These are phyloP conservation scores for Phytophthora fragariaefolia DNA, from an alignment of 352 stramenopile species.

Conservation along the genomic window DNA sequence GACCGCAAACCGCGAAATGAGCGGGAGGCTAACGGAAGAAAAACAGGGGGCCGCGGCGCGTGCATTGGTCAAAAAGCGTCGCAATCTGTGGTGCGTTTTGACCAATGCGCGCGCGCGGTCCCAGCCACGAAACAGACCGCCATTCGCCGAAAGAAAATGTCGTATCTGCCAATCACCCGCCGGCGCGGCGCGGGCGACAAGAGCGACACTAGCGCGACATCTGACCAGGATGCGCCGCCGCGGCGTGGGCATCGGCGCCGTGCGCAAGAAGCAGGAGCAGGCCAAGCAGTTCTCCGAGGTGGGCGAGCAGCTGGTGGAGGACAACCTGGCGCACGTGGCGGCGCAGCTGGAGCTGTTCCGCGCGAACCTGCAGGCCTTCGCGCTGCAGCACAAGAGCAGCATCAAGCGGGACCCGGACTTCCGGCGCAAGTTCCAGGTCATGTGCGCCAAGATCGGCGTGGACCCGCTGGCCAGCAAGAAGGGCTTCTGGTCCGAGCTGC, in stretches of 20 bases:
- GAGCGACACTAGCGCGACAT: not conserved
- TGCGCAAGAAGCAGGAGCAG: slow-evolving; percentile 91
- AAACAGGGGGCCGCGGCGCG: slow-evolving; percentile 18
- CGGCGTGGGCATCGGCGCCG: slow-evolving; percentile 82
- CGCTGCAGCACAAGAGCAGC: slow-evolving; percentile 94
- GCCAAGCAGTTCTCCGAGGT: slow-evolving; percentile 86
- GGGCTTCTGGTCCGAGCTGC: slow-evolving; percentile 97
- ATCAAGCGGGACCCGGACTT: slow-evolving; percentile 97
- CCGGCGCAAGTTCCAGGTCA: slow-evolving; percentile 94
- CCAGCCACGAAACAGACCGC: slow-evolving; percentile 60
- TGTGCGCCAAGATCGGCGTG: slow-evolving; percentile 97
- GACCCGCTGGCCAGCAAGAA: slow-evolving; percentile 98
- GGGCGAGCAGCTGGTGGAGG: slow-evolving; percentile 83
- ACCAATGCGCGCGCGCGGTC: no score
- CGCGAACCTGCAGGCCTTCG: slow-evolving; percentile 93
- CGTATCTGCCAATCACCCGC: slow-evolving; percentile 11
- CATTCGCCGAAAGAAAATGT: slow-evolving; percentile 60
- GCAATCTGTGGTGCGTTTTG: no score
- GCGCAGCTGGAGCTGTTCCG: slow-evolving; percentile 91
- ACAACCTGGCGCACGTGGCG: slow-evolving; percentile 81
- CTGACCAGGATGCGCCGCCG: slow-evolving; percentile 57
- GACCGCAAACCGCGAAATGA: slow-evolving; percentile 49
- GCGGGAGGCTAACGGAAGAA: slow-evolving; percentile 20
- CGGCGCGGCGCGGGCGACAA: not conserved
- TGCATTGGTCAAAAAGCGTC: slow-evolving; percentile 12